A percentile compares a stretch with the other conserved stretches of the same genome.
Evolutionary conservation across 2,329 filamentous ascomycete genomes (phyloP).

Genomic region (Venturia nashicola): DNA sequence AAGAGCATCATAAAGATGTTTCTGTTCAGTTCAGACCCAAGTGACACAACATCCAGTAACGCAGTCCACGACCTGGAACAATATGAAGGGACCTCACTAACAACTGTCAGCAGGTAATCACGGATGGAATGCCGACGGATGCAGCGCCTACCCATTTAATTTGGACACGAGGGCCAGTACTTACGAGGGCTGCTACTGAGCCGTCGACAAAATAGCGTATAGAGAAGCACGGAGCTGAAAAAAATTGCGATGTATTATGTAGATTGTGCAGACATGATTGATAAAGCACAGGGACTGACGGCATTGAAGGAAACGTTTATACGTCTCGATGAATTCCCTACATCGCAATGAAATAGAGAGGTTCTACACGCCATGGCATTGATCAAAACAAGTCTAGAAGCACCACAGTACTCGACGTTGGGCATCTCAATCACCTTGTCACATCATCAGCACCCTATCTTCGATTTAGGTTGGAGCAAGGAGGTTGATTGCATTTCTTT

Average conservation of each 20-base stretch:
- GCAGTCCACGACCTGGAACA: background rate
- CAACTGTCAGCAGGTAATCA: background rate
- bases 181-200: background rate
- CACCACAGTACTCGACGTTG: background rate
- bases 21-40: no score
- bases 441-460: background rate
- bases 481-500: background rate
- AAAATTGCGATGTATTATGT: no score
- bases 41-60: no score
- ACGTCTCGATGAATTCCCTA: background rate
- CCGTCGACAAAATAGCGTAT: background rate
- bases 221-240: background rate
- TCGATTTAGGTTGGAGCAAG: background rate
- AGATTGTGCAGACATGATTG: background rate
- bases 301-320: background rate
- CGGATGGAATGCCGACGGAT: background rate
- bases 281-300: background rate
- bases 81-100: background rate
- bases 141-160: background rate
- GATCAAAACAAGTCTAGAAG: background rate
- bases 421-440: background rate
- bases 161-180: background rate
- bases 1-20: no score
- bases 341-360: background rate
- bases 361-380: background rate